Base-by-base conservation (phyloP, 2,329 filamentous ascomycete genomes). In the Claviceps cyperi region DNA sequence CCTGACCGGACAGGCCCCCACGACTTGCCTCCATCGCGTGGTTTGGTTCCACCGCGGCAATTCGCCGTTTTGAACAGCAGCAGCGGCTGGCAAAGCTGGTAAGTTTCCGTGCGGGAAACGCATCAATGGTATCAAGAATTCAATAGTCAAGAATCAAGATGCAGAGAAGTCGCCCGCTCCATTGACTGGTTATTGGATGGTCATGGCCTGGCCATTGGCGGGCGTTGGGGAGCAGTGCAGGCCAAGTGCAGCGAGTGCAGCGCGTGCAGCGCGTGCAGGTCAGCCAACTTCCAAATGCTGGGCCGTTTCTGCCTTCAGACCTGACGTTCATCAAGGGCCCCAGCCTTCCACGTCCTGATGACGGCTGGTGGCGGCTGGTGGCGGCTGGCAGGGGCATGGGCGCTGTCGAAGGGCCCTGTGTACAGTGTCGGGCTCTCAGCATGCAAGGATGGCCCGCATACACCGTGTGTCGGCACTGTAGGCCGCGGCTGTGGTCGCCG, bases 391-490 rank as follows among this genome's bases (percentile, higher is more conserved):
- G 49, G 46, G 22, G 50, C 41, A 46, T 41, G 17, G 44, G 41
- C 24, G 35, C 41, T 21, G 41, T 46, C 40, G 36, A 41, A 24
- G 11, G 49, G 28, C 40, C 37, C 51, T 50, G 38, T 49, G 43
- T 48, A 49, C 52, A 50, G 50, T 40, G 39, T 50, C 52, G 48
- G 50, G 41, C 28, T 22, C 48, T 19, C 19, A 41, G 39, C 17
- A 41, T 41, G 39, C 39, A 41, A n/a, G 50, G 32, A 40, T 21
- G 28, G 37, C 13, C 11, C 22, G 22, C 3, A 2, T 19, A 43
- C 53, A 56, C 54, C 46, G 53, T 54, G 43, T 15, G 11, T 5
- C 5, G 43, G 43, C 54, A 55, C 51, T 44, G 51, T 54, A 47
- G 37, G 48, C 15, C 35, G 40, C 47, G 48, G 49, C 44, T 40